Conservation (phyloP, 2,329 filamentous ascomycete species). For the Annulohypoxylon truncatum region DNA sequence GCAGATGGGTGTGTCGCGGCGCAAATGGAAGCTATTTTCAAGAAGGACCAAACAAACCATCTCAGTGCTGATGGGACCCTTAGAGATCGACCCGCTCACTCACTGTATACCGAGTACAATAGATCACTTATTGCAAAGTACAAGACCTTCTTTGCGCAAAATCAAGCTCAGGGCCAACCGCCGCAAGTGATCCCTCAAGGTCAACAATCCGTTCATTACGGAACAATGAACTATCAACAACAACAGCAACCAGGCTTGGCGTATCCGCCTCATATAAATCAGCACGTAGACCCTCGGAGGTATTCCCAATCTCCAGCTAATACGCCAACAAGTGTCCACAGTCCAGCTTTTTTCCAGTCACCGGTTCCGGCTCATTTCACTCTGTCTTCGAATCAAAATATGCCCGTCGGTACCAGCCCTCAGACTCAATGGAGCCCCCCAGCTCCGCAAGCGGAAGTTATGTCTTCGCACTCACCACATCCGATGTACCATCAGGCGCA, state of each 20-base stretch:
- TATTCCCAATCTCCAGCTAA: slow-evolving; percentile 30
- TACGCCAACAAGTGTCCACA: slow-evolving; percentile 19
- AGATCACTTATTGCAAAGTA: slow-evolving; percentile 37
- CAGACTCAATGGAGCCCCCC: slow-evolving; percentile 24
- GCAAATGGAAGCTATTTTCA: slow-evolving; percentile 53
- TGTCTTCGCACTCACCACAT: slow-evolving; percentile 4
- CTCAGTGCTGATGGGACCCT: slow-evolving; percentile 40
- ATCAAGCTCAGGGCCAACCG: slow-evolving; percentile 2
- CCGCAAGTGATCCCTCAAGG: slow-evolving; percentile 3
- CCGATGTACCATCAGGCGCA: slow-evolving; percentile 15
- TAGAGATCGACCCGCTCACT: slow-evolving; percentile 10
- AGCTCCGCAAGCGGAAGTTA: neutral
- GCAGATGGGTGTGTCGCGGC: slow-evolving; percentile 50
- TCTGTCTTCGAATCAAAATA: slow-evolving; percentile 11
- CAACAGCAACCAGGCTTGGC: slow-evolving; percentile 1
- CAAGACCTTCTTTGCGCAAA: slow-evolving; percentile 13
- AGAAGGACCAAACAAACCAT: slow-evolving; percentile 51
- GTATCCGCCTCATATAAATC: slow-evolving; percentile 6
- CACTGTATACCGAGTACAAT: slow-evolving; percentile 41
- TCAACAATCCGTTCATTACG: slow-evolving; percentile 15
- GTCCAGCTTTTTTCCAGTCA: slow-evolving; percentile 2
- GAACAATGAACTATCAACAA: slow-evolving; percentile 15
- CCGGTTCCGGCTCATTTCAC: slow-evolving; percentile 6
- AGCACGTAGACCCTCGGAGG: neutral
- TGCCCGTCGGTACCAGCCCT: slow-evolving; percentile 10